Percentiles rank a stretch among this genome's conserved stretches.
phyloP scores from a whole-genome alignment of 352 stramenopile species.

The Pythium insidiosum region DNA sequence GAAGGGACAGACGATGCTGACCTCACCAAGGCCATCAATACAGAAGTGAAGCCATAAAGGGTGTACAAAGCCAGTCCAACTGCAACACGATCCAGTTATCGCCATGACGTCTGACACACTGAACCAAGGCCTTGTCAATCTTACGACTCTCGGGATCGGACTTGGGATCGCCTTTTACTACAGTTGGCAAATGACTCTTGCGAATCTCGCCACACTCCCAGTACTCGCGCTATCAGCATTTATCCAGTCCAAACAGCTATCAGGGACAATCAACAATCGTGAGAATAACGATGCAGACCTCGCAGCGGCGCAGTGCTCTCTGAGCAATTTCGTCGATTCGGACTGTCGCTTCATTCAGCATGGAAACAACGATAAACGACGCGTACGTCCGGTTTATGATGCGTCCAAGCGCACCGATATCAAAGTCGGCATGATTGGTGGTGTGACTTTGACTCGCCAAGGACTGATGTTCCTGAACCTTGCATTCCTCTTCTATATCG shows the following conservation, averaged over 20 bases:
- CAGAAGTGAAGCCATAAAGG: no score
- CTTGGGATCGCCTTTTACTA: slow-evolving; percentile 43
- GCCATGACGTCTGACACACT: no score
- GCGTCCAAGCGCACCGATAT: slow-evolving; percentile 23
- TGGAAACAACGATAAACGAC: slow-evolving; percentile 22
- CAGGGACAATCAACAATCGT: slow-evolving; percentile 25
- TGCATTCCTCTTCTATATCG: slow-evolving; percentile 51
- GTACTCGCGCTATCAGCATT: slow-evolving; percentile 26
- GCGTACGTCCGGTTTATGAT: slow-evolving; percentile 16
- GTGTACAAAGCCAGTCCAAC: no score
- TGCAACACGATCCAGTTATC: no score
- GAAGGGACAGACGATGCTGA: no score
- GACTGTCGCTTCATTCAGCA: slow-evolving; percentile 38
- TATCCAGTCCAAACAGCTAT: slow-evolving; percentile 30
- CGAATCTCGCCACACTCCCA: slow-evolving; percentile 20
- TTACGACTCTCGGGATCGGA: slow-evolving; percentile 37
- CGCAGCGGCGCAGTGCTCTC: slow-evolving; percentile 22
- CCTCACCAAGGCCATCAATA: no score
- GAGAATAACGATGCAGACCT: slow-evolving; percentile 34
- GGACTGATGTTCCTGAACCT: slow-evolving; percentile 36
- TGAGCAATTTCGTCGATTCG: slow-evolving; percentile 45
- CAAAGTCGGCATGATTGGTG: slow-evolving; percentile 22
- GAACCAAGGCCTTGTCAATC: no score
- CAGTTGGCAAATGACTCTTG: slow-evolving; percentile 55
- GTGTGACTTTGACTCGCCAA: slow-evolving; percentile 31